These are phyloP conservation scores for Metschnikowia sp. DNA, from an alignment of 805 yeast genomes.

Conservation along the genomic window DNA sequence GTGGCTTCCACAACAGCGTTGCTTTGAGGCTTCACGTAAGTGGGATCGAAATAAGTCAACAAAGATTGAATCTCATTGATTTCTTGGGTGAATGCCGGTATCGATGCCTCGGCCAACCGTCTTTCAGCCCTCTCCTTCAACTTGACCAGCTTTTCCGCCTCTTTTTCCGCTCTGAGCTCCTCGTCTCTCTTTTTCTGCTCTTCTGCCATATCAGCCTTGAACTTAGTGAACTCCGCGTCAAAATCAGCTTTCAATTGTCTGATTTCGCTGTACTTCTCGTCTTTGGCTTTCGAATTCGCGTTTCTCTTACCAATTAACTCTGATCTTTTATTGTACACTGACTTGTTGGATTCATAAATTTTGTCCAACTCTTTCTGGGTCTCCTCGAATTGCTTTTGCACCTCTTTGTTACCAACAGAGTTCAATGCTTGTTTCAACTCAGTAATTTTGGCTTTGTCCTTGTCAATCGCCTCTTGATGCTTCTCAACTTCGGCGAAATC, in stretches of 20 bases:
- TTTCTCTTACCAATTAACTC: constrained; percentile 61
- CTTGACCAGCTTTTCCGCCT: constrained; percentile 49
- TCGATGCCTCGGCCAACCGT: constrained; percentile 67
- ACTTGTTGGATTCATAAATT: constrained; percentile 56
- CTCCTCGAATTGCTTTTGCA: constrained; percentile 64
- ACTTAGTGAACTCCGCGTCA: constrained; percentile 70
- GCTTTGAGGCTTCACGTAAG: constrained; percentile 57
- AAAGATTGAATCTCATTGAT: constrained; percentile 72
- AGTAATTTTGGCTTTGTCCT: constrained; percentile 69
- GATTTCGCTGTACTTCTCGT: constrained; percentile 62
- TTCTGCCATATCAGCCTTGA: constrained; percentile 62
- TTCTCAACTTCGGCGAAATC: constrained; percentile 72
- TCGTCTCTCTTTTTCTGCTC: constrained; percentile 67
- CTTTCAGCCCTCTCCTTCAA: constrained; percentile 59
- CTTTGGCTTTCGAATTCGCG: constrained; percentile 63
- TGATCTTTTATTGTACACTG: constrained; percentile 64
- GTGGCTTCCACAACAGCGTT: constrained; percentile 25
- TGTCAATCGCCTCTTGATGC: constrained; percentile 75
- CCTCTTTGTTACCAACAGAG: constrained; percentile 57
- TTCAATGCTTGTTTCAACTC: constrained; percentile 68
- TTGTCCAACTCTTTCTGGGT: constrained; percentile 68
- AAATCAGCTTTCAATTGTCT: constrained; percentile 69
- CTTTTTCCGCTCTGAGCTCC: constrained; percentile 57
- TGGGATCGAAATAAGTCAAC: constrained; percentile 73
- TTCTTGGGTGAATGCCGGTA: constrained; percentile 83